Evolutionary conservation across 768 basidiomycete species (phyloP).

Genomic region (Postia placenta): DNA sequence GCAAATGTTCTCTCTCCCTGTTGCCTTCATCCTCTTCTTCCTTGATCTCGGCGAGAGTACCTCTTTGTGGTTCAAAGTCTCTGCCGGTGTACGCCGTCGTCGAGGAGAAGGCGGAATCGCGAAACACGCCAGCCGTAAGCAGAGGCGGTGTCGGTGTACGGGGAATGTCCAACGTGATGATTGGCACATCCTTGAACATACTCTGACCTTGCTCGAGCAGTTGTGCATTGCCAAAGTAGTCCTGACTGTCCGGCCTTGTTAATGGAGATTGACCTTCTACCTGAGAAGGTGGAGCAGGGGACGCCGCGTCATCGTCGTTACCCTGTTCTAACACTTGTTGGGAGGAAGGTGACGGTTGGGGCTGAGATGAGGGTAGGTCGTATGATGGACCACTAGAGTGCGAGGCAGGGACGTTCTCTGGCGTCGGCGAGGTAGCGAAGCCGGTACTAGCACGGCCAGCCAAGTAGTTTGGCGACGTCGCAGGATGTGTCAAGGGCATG

Average conservation of each 20-base stretch:
- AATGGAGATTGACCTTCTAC: too few species aligned
- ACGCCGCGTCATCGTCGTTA: background rate
- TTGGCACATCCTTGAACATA: too few species aligned
- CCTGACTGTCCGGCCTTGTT: too few species aligned
- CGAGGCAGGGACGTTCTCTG: background rate
- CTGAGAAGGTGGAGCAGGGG: background rate
- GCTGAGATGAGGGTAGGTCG: background rate
- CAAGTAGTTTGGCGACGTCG: background rate
- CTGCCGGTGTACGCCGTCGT: slow-evolving; percentile 41
- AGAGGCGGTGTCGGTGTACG: slow-evolving; percentile 33
- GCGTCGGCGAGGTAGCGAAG: background rate
- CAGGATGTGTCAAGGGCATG: background rate
- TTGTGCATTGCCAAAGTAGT: background rate
- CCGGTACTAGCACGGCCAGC: background rate
- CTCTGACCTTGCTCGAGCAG: background rate
- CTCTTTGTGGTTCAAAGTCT: slow-evolving; percentile 20
- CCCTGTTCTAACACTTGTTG: background rate
- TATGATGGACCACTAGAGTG: background rate
- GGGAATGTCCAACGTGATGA: slow-evolving; percentile 2
- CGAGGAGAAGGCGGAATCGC: slow-evolving; percentile 59
- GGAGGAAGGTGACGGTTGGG: background rate
- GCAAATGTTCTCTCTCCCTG: background rate
- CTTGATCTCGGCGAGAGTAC: slow-evolving; percentile 1
- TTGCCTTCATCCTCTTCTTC: slow-evolving; percentile 27
- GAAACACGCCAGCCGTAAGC: slow-evolving; percentile 53